These are phyloP conservation scores for Verticillium dahliae DNA, from an alignment of 2,329 filamentous ascomycete species.

Conservation along the genomic window DNA sequence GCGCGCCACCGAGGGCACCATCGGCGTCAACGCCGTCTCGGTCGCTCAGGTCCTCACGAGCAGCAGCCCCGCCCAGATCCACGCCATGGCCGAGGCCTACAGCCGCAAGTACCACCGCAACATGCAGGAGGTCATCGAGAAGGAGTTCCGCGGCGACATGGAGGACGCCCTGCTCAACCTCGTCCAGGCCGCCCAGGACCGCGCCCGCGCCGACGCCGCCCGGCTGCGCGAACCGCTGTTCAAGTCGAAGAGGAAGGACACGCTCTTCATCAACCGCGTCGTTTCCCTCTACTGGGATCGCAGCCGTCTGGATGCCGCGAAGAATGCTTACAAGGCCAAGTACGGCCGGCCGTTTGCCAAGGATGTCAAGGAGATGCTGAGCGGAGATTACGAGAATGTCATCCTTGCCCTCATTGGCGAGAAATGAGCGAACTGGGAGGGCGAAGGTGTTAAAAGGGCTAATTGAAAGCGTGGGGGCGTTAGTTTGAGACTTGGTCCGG, in stretches of 20 bases:
- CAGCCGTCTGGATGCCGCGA: conserved; percentile 16
- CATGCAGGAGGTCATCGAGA: conserved; percentile 24
- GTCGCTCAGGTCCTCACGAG: conserved; percentile 24
- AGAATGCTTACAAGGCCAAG: conserved; percentile 14
- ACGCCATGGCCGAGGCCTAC: conserved; percentile 20
- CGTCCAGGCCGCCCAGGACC: conserved; percentile 15
- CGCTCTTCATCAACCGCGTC: conserved; percentile 23
- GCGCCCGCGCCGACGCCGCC: conserved; percentile 17
- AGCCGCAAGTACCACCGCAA: conserved; percentile 23
- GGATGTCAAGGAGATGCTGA: conserved; percentile 18
- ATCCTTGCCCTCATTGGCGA: conserved; percentile 21
- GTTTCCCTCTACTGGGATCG: conserved; percentile 25
- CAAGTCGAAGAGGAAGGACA: conserved; percentile 20
- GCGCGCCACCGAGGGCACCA: conserved; percentile 21
- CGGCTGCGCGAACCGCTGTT: conserved; percentile 17
- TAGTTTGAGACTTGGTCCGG: not conserved
- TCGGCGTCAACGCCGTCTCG: conserved; percentile 20
- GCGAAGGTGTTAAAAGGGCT: too few species aligned
- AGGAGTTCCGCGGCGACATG: conserved; percentile 26
- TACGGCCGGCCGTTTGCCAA: conserved; percentile 11
- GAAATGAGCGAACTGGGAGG: conserved; percentile 6
- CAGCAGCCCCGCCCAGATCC: conserved; percentile 24
- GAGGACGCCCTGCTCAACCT: conserved; percentile 24
- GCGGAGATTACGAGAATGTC: conserved; percentile 21
- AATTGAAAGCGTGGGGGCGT: not conserved